Evolutionary conservation across 2,329 filamentous ascomycete genomes (phyloP), one percentile per base, ranked within the genome.

Genomic region (Zarea fungicola): DNA sequence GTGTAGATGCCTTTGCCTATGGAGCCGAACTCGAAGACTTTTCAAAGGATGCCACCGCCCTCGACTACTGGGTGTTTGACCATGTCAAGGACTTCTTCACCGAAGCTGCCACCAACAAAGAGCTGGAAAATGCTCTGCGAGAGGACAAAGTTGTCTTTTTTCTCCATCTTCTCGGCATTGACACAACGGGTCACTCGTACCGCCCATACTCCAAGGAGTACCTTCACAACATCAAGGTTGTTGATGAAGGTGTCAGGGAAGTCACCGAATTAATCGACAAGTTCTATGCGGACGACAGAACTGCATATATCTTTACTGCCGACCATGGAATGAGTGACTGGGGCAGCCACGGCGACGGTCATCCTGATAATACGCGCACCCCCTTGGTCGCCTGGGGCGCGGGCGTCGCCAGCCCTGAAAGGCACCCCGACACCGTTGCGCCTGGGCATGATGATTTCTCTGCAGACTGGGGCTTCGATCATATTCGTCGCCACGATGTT

Each of bases 281-380:
- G 11, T 99, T 97, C 63, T 99, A 96, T 60, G 76, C 71, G 5
- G 85, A 90, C 58, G 85, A 80, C 48, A 84, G 93, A 65, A 97
- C 93, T 0, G 89, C 95, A 0, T 99, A 92, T 64, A 81, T 99
- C 14, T 99, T 99, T 63, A 99, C 95, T 1, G 93, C 93, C 7
- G 93, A 99, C 62, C 93, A 99, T 65, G 93, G 93, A 16, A 99
- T 99, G 93, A 97, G 89, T 62, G 93, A 99, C 67, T 96, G 87
- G 85, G 93, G 95, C n/a, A 97, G 91, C 58, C 95, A 99, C 65
- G 95, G 95, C 31, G 93, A 99, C 65, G 93, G 93, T 7, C 91
- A 99, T 67, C 93, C 93, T 0, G 88, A 99, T 65, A 99, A 97
- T 60, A 99, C 93, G 3, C 81, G 93, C 43, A 99, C 93, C 1